A percentile compares a stretch with the other conserved stretches of the same genome.
Conservation (phyloP, 768 basidiomycete species). For the Rhodotorula paludigena region DNA sequence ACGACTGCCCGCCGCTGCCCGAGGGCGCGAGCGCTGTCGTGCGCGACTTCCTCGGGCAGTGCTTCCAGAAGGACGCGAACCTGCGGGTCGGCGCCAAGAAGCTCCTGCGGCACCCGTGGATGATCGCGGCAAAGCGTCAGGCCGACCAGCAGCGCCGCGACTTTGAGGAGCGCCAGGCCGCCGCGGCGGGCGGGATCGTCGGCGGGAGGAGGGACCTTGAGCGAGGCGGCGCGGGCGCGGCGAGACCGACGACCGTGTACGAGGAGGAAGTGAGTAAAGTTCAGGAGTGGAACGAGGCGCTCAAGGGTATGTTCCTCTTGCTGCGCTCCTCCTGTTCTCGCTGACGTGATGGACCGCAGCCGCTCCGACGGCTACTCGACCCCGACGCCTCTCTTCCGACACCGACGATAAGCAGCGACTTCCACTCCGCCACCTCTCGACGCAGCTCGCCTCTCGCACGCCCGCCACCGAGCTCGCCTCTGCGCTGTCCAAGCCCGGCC, state of each 20-base stretch:
- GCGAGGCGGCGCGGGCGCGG: slow-evolving; percentile 39
- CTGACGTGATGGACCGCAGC: not conserved
- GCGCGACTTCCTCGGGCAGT: slow-evolving; percentile 92
- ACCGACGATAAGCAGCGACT: slow-evolving; percentile 3
- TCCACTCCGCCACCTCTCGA: not conserved
- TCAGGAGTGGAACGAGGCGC: slow-evolving; percentile 97
- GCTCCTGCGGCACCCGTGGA: slow-evolving; percentile 90
- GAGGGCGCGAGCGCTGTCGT: slow-evolving; percentile 89
- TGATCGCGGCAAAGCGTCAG: slow-evolving; percentile 76
- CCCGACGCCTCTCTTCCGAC: not conserved
- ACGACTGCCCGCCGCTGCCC: slow-evolving; percentile 93
- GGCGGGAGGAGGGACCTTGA: not conserved
- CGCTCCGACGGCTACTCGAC: not conserved
- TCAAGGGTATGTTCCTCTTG: slow-evolving; percentile 68
- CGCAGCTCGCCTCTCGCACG: not conserved
- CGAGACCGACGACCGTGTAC: slow-evolving; percentile 53
- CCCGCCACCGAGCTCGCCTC: not conserved
- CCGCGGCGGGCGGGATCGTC: not conserved
- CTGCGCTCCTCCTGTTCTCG: not conserved
- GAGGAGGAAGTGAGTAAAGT: slow-evolving; percentile 92
- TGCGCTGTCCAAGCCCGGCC: not conserved
- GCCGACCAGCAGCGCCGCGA: slow-evolving; percentile 38
- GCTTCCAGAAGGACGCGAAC: slow-evolving; percentile 97
- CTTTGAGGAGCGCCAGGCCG: slow-evolving; percentile 24
- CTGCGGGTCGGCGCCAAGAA: slow-evolving; percentile 91